These are phyloP conservation scores for Smallanthus sonchifolius DNA, from an alignment of 129 eudicot genomes.

Conservation along the genomic window DNA sequence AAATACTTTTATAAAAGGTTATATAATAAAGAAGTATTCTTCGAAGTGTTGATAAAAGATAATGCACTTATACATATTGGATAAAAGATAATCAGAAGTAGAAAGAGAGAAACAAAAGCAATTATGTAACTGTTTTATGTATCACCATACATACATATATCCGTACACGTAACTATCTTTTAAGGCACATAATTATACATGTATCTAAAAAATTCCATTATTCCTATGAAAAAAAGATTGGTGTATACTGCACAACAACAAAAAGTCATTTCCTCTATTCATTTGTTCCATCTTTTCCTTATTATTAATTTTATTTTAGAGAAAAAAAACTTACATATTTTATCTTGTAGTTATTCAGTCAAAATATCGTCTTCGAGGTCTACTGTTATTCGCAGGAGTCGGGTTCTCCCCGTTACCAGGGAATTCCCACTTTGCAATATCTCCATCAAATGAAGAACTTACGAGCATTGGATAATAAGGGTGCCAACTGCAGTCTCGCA, in stretches of 20 bases:
- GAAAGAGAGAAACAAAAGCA: no score
- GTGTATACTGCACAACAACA: slow-evolving; percentile 17
- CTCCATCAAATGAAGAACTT: slow-evolving; percentile 92
- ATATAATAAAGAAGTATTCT: no score
- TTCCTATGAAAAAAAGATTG: neutral
- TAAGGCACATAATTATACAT: neutral
- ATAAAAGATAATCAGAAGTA: no score
- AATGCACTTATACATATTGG: no score
- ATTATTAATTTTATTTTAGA: neutral
- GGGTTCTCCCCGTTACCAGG: slow-evolving; percentile 48
- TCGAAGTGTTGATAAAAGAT: no score
- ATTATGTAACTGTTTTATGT: no score
- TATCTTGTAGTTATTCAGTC: slow-evolving; percentile 4
- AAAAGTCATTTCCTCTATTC: slow-evolving; percentile 13
- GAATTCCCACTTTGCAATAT: slow-evolving; percentile 77
- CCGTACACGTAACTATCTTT: no score
- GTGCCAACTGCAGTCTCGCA: slow-evolving; percentile 95
- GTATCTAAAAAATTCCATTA: neutral
- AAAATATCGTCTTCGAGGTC: slow-evolving; percentile 31
- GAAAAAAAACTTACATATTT: slow-evolving; percentile 1
- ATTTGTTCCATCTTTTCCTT: slow-evolving; percentile 1
- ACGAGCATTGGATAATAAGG: slow-evolving; percentile 79
- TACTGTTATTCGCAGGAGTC: slow-evolving; percentile 18
- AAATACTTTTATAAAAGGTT: no score
- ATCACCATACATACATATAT: no score